Evolutionary conservation across 148 eudicot species (phyloP).

Genomic region (Rhododendron mucronatum): DNA sequence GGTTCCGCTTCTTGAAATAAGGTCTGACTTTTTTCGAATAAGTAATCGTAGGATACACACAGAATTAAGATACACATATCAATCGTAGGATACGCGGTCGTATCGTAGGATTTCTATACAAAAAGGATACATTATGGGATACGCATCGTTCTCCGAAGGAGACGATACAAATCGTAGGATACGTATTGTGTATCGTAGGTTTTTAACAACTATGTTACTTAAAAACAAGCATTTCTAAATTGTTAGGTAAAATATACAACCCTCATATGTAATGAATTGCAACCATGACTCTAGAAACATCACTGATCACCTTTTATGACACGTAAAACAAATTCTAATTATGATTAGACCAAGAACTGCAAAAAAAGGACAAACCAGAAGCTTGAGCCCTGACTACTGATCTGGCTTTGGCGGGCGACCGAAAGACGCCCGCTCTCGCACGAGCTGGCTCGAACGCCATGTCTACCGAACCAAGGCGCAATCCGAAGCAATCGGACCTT

Average conservation of each 20-base stretch:
- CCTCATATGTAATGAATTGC: not conserved
- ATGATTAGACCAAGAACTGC: not conserved
- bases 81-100: no score
- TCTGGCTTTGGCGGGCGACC: slow-evolving; percentile 53
- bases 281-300: not conserved
- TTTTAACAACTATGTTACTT: no score
- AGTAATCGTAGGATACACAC: no score
- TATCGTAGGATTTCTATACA: no score
- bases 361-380: slow-evolving; percentile 35
- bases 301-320: not conserved
- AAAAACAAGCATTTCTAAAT: not conserved
- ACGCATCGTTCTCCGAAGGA: no score
- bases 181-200: no score
- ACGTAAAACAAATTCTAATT: not conserved
- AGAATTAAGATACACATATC: no score
- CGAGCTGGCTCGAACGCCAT: slow-evolving; percentile 45
- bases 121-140: no score
- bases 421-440: slow-evolving; percentile 33
- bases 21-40: no score
- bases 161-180: no score
- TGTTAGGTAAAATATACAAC: not conserved
- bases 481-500: slow-evolving; percentile 24
- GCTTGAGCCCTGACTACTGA: slow-evolving; percentile 55
- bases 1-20: no score
- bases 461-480: slow-evolving; percentile 23